Evolutionary conservation across 352 stramenopile species (phyloP).

Genomic region (Pythium vanterpoolii): DNA sequence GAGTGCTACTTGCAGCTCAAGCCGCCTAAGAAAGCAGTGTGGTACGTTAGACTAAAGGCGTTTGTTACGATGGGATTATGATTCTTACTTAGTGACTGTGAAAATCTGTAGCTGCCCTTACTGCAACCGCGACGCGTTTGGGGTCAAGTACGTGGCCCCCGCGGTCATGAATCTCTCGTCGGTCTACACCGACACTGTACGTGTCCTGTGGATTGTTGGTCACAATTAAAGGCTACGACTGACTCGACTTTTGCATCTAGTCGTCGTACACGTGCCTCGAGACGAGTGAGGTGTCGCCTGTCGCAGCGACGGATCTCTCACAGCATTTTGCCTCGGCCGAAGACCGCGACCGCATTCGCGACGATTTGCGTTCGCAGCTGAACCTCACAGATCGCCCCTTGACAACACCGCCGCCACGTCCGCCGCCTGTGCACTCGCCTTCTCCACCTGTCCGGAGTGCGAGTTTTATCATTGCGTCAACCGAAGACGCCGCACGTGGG

Average conservation of each 20-base stretch:
- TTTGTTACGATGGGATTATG: not conserved
- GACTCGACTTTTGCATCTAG: not conserved
- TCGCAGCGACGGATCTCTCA: slow-evolving; percentile 7
- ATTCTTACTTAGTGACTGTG: not conserved
- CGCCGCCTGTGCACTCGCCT: slow-evolving; percentile 8
- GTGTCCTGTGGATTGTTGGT: not conserved
- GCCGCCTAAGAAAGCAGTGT: slow-evolving; percentile 31
- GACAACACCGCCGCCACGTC: slow-evolving; percentile 29
- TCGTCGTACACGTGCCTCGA: slow-evolving; percentile 9
- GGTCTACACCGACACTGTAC: slow-evolving; percentile 31
- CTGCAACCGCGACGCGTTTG: slow-evolving; percentile 70
- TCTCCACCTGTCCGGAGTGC: not conserved
- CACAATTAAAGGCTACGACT: not conserved
- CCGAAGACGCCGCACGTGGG: slow-evolving; percentile 21
- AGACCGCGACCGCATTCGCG: slow-evolving; percentile 67
- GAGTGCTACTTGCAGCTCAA: slow-evolving; percentile 41
- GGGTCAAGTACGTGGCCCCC: slow-evolving; percentile 45
- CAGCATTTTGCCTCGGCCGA: slow-evolving; percentile 58
- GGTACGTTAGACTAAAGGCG: slow-evolving; percentile 9
- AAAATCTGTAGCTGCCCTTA: slow-evolving; percentile 51
- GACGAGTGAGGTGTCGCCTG: slow-evolving; percentile 4
- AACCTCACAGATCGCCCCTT: slow-evolving; percentile 54
- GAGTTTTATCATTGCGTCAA: slow-evolving; percentile 23
- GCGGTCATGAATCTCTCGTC: slow-evolving; percentile 41
- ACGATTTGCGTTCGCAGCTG: slow-evolving; percentile 67